phyloP scores from a whole-genome alignment of 192 early-diverging fungal species.

The Chytriomyces hyalinus region DNA sequence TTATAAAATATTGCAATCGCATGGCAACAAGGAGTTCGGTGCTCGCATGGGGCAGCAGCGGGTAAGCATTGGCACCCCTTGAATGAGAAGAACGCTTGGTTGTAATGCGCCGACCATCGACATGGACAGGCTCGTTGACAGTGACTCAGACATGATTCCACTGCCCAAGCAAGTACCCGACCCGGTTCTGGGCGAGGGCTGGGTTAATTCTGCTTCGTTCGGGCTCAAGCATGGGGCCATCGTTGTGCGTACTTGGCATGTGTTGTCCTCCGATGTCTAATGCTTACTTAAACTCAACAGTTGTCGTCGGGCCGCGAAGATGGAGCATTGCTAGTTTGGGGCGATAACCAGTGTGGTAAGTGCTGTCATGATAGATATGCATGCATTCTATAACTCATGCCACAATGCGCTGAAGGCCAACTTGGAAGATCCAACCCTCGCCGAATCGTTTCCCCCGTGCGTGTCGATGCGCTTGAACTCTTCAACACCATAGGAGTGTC shows the following conservation, averaged over 20 bases:
- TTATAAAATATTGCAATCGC: too few relatives aligned
- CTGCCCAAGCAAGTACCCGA: too few relatives aligned
- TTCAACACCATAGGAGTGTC: slow-evolving; percentile 13
- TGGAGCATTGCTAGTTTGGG: slow-evolving; percentile 21
- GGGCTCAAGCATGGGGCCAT: slow-evolving; percentile 9
- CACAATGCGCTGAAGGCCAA: slow-evolving; percentile 3
- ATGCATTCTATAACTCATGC: too few relatives aligned
- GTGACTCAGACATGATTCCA: too few relatives aligned
- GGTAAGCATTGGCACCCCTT: too few relatives aligned
- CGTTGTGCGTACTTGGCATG: slow-evolving; percentile 11
- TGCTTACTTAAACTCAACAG: not conserved
- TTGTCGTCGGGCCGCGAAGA: not conserved
- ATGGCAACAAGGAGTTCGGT: too few relatives aligned
- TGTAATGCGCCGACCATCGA: too few relatives aligned
- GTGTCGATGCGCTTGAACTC: slow-evolving; percentile 25
- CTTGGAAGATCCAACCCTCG: slow-evolving; percentile 2
- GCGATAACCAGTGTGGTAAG: not conserved
- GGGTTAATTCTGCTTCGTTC: not conserved
- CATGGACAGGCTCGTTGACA: too few relatives aligned
- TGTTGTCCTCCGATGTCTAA: not conserved
- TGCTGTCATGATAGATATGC: not conserved
- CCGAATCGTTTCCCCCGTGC: not conserved
- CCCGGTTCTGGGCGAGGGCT: not conserved
- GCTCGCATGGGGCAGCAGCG: too few relatives aligned
- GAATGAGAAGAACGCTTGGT: too few relatives aligned